These are phyloP conservation scores for Penicillium vulpinum DNA, from an alignment of 2,329 filamentous ascomycete species.

Conservation along the genomic window DNA sequence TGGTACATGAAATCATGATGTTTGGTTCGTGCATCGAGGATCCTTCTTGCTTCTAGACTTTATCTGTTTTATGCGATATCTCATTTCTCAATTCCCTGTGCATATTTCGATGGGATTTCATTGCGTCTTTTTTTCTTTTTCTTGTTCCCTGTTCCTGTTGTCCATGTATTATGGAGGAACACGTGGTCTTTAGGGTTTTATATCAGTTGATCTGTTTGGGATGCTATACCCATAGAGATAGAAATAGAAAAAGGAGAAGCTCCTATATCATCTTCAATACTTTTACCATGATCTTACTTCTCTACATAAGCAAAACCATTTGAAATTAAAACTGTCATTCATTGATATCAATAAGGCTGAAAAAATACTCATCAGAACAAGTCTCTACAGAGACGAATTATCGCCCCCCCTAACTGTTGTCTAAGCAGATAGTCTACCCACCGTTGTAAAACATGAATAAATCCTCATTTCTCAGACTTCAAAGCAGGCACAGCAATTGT, in stretches of 20 bases:
- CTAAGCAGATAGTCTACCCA: neutral
- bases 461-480: slow-evolving; percentile 1
- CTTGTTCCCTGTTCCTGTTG: slow-evolving; percentile 1
- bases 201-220: neutral
- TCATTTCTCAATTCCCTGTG: slow-evolving; percentile 15
- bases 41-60: slow-evolving; percentile 13
- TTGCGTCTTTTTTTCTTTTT: slow-evolving; percentile 6
- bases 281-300: neutral
- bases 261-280: neutral
- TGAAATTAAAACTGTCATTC: neutral
- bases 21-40: neutral
- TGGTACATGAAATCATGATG: slow-evolving; percentile 10
- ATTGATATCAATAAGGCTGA: slow-evolving; percentile 3
- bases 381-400: neutral
- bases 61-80: slow-evolving; percentile 8
- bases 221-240: slow-evolving; percentile 19
- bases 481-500: neutral
- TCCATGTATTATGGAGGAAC: neutral
- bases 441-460: neutral
- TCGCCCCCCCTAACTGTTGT: neutral
- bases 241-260: slow-evolving; percentile 16
- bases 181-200: neutral
- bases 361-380: neutral
- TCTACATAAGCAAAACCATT: neutral
- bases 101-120: slow-evolving; percentile 18